Percentiles rank a stretch among this genome's conserved stretches.
Conservation (phyloP, 169 alveolate genomes). For the Perkinsus chesapeaki region DNA sequence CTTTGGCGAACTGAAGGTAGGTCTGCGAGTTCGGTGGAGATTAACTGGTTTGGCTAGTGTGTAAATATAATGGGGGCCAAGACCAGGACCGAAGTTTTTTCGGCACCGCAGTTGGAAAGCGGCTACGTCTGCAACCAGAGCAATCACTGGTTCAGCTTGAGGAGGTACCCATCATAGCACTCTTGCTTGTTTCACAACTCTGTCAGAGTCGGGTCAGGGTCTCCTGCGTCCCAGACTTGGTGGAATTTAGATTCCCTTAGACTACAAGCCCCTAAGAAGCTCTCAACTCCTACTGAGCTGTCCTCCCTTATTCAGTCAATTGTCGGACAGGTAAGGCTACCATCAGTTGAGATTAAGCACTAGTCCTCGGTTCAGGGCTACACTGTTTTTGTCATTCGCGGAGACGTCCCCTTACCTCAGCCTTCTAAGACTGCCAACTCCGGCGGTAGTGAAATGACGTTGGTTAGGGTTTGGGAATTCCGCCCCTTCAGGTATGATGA, state of each 20-base stretch:
- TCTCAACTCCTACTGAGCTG: background rate
- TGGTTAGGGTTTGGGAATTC: background rate
- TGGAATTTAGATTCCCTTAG: background rate
- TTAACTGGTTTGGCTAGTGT: background rate
- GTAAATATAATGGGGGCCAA: background rate
- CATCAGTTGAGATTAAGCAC: background rate
- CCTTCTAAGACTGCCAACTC: background rate
- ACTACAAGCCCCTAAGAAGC: background rate
- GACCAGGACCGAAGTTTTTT: constrained; percentile 36
- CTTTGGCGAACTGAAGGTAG: constrained; percentile 34
- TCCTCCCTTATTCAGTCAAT: background rate
- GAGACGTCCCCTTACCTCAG: background rate
- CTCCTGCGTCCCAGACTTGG: background rate
- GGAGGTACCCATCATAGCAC: constrained; percentile 35
- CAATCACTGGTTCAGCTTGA: constrained; percentile 58
- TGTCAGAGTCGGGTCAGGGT: background rate
- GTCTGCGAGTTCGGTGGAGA: background rate
- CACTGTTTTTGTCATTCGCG: background rate
- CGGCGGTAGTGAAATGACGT: background rate
- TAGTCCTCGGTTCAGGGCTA: background rate
- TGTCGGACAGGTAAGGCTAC: background rate
- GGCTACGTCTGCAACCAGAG: constrained; percentile 62
- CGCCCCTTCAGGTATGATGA: background rate
- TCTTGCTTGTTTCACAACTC: background rate
- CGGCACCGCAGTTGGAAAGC: constrained; percentile 48